phyloP scores from a whole-genome alignment of 495 filamentous ascomycete species.

The Talaromyces trachyspermus region DNA sequence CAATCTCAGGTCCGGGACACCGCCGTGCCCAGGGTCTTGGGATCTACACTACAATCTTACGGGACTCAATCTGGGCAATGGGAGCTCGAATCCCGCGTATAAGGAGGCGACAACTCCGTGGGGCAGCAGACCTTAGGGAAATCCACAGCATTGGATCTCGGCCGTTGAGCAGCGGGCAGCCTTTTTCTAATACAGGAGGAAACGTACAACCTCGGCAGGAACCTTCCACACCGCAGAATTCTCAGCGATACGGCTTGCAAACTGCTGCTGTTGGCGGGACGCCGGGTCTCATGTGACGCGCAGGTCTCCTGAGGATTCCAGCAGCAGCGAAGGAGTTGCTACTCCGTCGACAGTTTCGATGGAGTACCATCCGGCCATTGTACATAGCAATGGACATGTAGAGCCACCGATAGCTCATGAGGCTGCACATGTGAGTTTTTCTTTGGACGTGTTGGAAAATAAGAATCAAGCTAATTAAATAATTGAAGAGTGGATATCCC shows the following conservation, averaged over 20 bases:
- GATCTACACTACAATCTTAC: slow-evolving; percentile 72
- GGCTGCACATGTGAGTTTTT: background rate
- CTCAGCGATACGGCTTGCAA: slow-evolving; percentile 64
- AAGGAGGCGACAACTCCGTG: slow-evolving; percentile 36
- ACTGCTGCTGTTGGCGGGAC: slow-evolving; percentile 44
- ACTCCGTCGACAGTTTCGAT: slow-evolving; percentile 55
- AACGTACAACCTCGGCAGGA: slow-evolving; percentile 11
- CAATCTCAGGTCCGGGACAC: slow-evolving; percentile 47
- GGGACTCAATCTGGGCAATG: slow-evolving; percentile 62
- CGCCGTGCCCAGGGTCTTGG: slow-evolving; percentile 59
- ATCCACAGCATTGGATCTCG: slow-evolving; percentile 35
- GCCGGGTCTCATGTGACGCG: slow-evolving; percentile 36
- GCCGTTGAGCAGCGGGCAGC: slow-evolving; percentile 37
- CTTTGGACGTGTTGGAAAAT: too few relatives aligned
- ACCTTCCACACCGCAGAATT: slow-evolving; percentile 44
- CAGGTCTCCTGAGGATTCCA: slow-evolving; percentile 64
- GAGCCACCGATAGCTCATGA: slow-evolving; percentile 31
- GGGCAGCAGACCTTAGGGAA: slow-evolving; percentile 44
- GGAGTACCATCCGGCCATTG: slow-evolving; percentile 58
- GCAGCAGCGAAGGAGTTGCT: slow-evolving; percentile 61
- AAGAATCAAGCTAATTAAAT: too few relatives aligned
- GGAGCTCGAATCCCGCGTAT: slow-evolving; percentile 18
- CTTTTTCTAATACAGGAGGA: slow-evolving; percentile 17
- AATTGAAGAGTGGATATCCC: slow-evolving; percentile 2
- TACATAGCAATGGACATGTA: slow-evolving; percentile 55